A percentile compares a stretch with the other conserved stretches of the same genome.
Evolutionary conservation across 495 filamentous ascomycete species (phyloP).

Genomic region (Penicillium paxilli): DNA sequence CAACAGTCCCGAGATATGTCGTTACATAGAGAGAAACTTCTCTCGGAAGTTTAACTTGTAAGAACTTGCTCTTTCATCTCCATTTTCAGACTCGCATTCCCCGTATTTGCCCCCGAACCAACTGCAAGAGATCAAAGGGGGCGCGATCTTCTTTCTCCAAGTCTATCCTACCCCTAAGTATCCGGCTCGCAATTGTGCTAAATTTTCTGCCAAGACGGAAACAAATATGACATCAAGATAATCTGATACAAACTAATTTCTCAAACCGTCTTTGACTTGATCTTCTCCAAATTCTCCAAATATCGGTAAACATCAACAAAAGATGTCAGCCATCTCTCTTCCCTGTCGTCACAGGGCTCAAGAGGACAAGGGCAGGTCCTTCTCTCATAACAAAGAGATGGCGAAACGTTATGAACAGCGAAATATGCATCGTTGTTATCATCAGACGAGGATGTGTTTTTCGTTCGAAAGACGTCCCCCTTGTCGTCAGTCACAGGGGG

Average conservation of each 20-base stretch:
- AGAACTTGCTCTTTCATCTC: too few relatives aligned
- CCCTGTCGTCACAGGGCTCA: conserved; percentile 10
- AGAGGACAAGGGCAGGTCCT: not conserved
- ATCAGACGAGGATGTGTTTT: not conserved
- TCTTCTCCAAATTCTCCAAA: conserved; percentile 1
- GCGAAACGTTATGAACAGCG: conserved; percentile 2
- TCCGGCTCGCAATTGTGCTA: too few relatives aligned
- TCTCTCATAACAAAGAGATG: not conserved
- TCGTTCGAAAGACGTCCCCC: not conserved
- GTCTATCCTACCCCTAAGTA: too few relatives aligned
- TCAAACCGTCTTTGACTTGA: not conserved
- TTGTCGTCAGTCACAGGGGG: not conserved
- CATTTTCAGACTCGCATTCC: too few relatives aligned
- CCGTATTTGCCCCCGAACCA: too few relatives aligned
- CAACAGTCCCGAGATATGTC: too few relatives aligned
- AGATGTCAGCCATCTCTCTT: conserved; percentile 13
- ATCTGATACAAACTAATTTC: not conserved
- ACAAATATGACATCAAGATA: too few relatives aligned
- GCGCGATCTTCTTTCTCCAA: too few relatives aligned
- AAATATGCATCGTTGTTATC: conserved; percentile 2
- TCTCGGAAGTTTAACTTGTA: too few relatives aligned
- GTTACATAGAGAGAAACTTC: too few relatives aligned
- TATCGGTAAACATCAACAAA: conserved; percentile 13
- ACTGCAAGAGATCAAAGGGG: too few relatives aligned
- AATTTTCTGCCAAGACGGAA: too few relatives aligned